Conservation (phyloP, 768 basidiomycete species). For the Mrakia frigida region DNA sequence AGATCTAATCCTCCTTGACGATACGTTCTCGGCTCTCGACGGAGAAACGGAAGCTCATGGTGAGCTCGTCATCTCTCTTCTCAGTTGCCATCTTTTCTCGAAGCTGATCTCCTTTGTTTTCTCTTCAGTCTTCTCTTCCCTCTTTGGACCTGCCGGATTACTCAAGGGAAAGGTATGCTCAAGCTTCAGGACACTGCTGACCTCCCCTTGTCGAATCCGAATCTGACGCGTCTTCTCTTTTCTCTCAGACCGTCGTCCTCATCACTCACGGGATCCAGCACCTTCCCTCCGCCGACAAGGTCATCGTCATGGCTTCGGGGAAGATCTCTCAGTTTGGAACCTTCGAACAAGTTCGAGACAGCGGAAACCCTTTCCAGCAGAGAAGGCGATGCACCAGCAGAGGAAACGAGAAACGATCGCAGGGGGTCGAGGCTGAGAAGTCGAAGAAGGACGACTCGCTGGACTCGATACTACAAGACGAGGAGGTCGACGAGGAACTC, state of each 20-base stretch:
- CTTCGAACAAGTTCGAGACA: constrained; percentile 26
- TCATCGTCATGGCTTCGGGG: constrained; percentile 34
- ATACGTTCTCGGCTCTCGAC: constrained; percentile 37
- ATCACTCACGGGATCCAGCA: constrained; percentile 37
- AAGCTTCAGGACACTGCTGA: too few species aligned
- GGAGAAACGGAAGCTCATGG: constrained; percentile 35
- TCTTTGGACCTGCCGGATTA: constrained; percentile 33
- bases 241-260: constrained; percentile 26
- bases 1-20: constrained; percentile 35
- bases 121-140: constrained; percentile 26
- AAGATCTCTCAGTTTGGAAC: constrained; percentile 31
- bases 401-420: too few species aligned
- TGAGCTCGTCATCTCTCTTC: too few species aligned
- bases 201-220: too few species aligned
- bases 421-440: not conserved
- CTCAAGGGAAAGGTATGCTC: constrained; percentile 23
- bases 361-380: constrained; percentile 6
- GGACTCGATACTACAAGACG: not conserved
- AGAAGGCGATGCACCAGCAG: too few species aligned
- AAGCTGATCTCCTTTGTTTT: too few species aligned
- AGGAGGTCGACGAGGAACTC: constrained; percentile 16
- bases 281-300: constrained; percentile 29
- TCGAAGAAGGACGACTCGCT: not conserved
- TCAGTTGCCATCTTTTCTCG: too few species aligned
- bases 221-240: not conserved